Evolutionary conservation across 768 basidiomycete species (phyloP).

Genomic region (Amanita exitialis): DNA sequence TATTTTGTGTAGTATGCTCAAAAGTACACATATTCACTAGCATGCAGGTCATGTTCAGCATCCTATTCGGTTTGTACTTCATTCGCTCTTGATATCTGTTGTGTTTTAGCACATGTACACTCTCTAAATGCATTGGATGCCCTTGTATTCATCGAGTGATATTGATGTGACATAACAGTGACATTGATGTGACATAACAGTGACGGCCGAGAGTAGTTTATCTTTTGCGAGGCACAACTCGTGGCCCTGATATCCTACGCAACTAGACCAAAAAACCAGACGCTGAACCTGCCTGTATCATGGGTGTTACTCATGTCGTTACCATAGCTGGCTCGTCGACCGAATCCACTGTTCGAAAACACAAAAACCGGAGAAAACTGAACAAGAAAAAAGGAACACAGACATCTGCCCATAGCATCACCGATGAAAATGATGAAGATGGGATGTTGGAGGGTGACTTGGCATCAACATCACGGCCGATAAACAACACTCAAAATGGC

Average conservation of each 20-base stretch:
- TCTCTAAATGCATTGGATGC: not conserved
- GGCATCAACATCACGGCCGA: not conserved
- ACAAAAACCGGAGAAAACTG: conserved; percentile 5
- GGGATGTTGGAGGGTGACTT: not conserved
- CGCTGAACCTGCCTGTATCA: not conserved
- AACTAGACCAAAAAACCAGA: not conserved
- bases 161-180: not conserved
- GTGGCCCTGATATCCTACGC: too few relatives aligned
- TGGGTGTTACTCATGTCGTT: conserved; percentile 5
- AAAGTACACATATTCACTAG: not conserved
- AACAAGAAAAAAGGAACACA: conserved; percentile 5
- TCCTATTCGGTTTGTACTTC: not conserved
- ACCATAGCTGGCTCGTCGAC: not conserved
- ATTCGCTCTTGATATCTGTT: not conserved
- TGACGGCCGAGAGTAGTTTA: too few relatives aligned
- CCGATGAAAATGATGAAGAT: not conserved
- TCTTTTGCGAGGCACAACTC: not conserved
- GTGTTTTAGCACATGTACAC: not conserved
- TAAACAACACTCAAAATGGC: not conserved
- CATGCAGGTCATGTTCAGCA: not conserved
- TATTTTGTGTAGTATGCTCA: not conserved
- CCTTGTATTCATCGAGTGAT: not conserved
- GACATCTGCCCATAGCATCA: not conserved
- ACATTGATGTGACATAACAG: not conserved
- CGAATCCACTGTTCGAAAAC: not conserved